Percentiles rank a stretch among this genome's conserved stretches.
Conservation (phyloP, 768 basidiomycete species). For the Dendrothele bispora region DNA sequence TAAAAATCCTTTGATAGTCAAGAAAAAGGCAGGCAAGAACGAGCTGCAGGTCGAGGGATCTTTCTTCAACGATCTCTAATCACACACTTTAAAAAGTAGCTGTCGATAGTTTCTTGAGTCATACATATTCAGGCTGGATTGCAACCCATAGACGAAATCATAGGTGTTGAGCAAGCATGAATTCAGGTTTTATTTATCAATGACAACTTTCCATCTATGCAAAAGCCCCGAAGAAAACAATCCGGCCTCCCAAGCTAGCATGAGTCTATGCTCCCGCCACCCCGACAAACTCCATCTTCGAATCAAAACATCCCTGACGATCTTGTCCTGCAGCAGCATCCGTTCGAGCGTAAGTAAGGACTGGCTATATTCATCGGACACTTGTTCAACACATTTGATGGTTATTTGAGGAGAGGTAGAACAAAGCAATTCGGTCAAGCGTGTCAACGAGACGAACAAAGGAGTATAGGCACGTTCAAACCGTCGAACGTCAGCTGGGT, state of each 20-base stretch:
- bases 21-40: constrained; percentile 61
- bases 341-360: constrained; percentile 22
- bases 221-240: constrained; percentile 45
- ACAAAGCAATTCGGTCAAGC: constrained; percentile 35
- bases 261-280: constrained; percentile 49
- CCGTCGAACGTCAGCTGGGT: not conserved
- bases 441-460: constrained; percentile 35
- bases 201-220: constrained; percentile 45
- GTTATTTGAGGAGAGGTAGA: constrained; percentile 22
- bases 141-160: too few relatives aligned
- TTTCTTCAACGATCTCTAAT: constrained; percentile 67
- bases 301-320: constrained; percentile 28
- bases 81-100: too few relatives aligned
- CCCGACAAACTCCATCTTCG: constrained; percentile 27
- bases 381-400: constrained; percentile 37
- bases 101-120: too few relatives aligned
- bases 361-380: constrained; percentile 35
- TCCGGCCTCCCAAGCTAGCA: constrained; percentile 52
- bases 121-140: too few relatives aligned
- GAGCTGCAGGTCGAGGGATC: constrained; percentile 54
- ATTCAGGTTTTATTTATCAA: too few relatives aligned
- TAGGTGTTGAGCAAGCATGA: too few relatives aligned
- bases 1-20: constrained; percentile 45
- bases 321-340: constrained; percentile 26
- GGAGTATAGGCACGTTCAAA: constrained; percentile 33